Conservation (phyloP, 352 stramenopile genomes). For the Pythium dissimile region DNA sequence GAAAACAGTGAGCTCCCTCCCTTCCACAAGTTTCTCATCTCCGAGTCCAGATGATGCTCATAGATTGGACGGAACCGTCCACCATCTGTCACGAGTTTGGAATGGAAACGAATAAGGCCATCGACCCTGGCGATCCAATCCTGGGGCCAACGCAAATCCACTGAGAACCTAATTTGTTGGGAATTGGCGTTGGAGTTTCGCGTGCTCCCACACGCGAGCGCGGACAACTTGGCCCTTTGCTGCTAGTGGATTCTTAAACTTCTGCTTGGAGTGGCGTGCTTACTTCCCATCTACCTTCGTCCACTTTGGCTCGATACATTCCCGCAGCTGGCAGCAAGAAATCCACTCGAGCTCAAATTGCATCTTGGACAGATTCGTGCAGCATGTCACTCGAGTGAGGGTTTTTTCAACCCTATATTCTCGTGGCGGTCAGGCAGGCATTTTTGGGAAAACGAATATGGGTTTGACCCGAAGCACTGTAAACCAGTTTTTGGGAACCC, state of each 20-base stretch:
- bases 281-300: background rate
- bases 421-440: no score
- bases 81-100: background rate
- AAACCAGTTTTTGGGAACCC: no score
- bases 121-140: background rate
- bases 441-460: no score
- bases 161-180: no score
- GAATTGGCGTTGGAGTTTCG: no score
- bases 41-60: background rate
- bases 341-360: background rate
- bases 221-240: background rate
- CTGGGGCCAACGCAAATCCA: background rate
- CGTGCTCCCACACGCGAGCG: no score
- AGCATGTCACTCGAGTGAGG: background rate
- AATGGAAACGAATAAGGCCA: slow-evolving; percentile 8
- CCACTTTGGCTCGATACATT: background rate
- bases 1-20: no score
- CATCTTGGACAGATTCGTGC: background rate
- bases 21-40: no score
- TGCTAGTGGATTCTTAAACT: background rate
- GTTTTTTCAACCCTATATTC: background rate
- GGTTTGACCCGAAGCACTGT: no score
- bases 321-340: background rate
- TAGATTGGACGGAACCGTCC: background rate
- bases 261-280: background rate